Evolutionary conservation across 495 filamentous ascomycete genomes (phyloP).

Genomic region (Aspergillus diversus): DNA sequence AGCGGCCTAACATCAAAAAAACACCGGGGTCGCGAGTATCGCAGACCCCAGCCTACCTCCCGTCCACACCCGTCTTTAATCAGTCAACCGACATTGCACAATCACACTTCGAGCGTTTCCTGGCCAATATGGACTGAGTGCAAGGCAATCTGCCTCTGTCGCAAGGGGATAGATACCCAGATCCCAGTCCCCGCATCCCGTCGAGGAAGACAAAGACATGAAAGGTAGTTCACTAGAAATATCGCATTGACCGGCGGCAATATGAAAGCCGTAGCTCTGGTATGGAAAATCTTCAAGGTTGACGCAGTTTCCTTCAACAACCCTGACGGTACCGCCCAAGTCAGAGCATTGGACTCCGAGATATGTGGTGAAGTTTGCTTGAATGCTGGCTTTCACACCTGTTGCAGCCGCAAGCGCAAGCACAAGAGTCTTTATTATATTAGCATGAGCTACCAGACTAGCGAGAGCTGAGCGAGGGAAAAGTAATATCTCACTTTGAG

Average conservation of each 20-base stretch:
- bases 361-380: neutral
- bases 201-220: neutral
- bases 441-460: too few relatives aligned
- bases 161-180: neutral
- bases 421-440: conserved; percentile 1
- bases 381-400: neutral
- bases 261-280: neutral
- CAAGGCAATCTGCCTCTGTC: too few relatives aligned
- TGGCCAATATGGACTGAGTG: too few relatives aligned
- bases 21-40: too few relatives aligned
- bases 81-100: too few relatives aligned
- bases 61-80: too few relatives aligned
- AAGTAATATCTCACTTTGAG: too few relatives aligned
- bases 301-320: conserved; percentile 3
- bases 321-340: neutral
- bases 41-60: too few relatives aligned
- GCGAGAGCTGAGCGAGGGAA: too few relatives aligned
- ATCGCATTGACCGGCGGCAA: neutral
- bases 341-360: neutral
- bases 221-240: neutral
- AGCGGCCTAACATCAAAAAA: too few relatives aligned
- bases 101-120: too few relatives aligned
- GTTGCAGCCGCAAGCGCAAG: neutral
- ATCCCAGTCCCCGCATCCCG: neutral
- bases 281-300: neutral